These are phyloP conservation scores for Floccularia luteovirens DNA, from an alignment of 768 basidiomycete species.

Conservation along the genomic window DNA sequence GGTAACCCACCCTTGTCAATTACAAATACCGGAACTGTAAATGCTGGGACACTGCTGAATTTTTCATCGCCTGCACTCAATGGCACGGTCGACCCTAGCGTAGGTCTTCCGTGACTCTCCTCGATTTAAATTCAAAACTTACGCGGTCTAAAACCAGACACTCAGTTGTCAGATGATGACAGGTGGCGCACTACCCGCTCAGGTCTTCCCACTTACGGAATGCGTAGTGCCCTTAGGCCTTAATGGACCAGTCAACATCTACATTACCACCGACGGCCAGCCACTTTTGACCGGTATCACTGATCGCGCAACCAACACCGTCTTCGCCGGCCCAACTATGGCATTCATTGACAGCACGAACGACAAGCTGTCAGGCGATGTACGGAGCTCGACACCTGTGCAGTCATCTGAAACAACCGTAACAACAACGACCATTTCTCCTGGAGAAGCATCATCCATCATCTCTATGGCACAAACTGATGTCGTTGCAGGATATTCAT, in stretches of 20 bases:
- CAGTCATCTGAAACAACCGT: slow-evolving; percentile 18
- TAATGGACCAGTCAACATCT: slow-evolving; percentile 72
- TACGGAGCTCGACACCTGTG: slow-evolving; percentile 15
- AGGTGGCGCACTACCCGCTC: slow-evolving; percentile 48
- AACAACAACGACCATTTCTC: slow-evolving; percentile 20
- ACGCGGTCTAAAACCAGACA: too few relatives aligned
- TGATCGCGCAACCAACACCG: slow-evolving; percentile 41
- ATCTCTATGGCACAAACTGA: slow-evolving; percentile 17
- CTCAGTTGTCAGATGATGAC: slow-evolving; percentile 73
- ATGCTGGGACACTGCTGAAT: slow-evolving; percentile 50
- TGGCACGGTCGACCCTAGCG: slow-evolving; percentile 34
- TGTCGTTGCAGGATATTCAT: too few relatives aligned
- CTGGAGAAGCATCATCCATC: slow-evolving; percentile 27
- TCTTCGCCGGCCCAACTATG: slow-evolving; percentile 68
- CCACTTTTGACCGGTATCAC: slow-evolving; percentile 57
- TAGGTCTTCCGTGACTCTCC: slow-evolving; percentile 20
- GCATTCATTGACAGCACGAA: slow-evolving; percentile 57
- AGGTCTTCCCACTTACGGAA: slow-evolving; percentile 48
- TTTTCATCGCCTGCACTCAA: slow-evolving; percentile 55
- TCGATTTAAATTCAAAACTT: background rate
- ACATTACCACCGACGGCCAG: slow-evolving; percentile 53
- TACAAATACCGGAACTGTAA: slow-evolving; percentile 55
- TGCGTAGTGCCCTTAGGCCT: slow-evolving; percentile 62
- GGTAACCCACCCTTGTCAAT: slow-evolving; percentile 54
- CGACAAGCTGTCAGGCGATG: slow-evolving; percentile 42